Evolutionary conservation across 192 early-diverging fungal species (phyloP), one percentile per base, ranked within the genome.

Genomic region (Backusella tuberculispora): DNA sequence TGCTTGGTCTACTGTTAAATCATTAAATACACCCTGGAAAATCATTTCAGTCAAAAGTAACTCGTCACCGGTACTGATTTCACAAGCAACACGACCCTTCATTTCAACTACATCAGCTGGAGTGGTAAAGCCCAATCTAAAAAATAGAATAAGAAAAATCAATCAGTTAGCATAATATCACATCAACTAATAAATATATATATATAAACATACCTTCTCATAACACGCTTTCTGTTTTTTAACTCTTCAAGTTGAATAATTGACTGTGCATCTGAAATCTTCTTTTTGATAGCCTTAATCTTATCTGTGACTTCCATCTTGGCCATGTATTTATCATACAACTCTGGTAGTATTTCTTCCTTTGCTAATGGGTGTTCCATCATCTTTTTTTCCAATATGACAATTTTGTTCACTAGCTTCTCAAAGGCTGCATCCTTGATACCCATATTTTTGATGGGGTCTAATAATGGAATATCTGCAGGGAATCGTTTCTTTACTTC

Each of bases 41-140:
- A 99, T 94, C 90, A 99, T 91, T 87, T 99, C 98, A 0, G 96
- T 97, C 74, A 99, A 86, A 71, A 98, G 75, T 56, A 99, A 83
- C 83, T 97, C 96, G 83, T 98, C 96, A 12, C 96, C 98, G 10
- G 93, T 88, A 14, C 92, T 94, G 63, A 99, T 95, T 84, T 99
- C 96, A 76, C 98, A 99, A 4, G 98, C 98, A 6, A 99, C 98
- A 21, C 96, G 92, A 47, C 98, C 98, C 83, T 99, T 99, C 86
- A 98, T 91, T 71, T 97, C 94, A 75, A 99, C 93, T 7, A 97
- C 93, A 80, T 97, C 98, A 19, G 88, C 83, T 0, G 82, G 83
- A 8, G 90, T 91, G 0, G 91, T 95, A 80, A 94, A 98, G 2
- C 94, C 95, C 34, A 99, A 80, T n/a, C 79, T 80, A 73, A 7